phyloP scores from a whole-genome alignment of 805 yeast genomes.

The Metschnikowia corniflorae region DNA sequence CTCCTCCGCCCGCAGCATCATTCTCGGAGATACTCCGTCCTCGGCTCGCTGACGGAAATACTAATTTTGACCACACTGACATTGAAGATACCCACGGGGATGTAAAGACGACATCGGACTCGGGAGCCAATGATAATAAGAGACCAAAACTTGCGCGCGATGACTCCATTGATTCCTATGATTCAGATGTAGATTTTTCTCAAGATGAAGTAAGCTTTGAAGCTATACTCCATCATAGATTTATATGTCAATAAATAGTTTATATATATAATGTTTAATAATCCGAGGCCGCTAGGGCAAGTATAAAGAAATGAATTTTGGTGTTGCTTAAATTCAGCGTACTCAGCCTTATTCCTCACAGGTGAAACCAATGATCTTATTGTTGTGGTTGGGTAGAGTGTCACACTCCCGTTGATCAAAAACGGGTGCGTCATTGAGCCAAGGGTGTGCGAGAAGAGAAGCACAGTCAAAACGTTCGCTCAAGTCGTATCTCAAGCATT shows the following conservation, averaged over 20 bases:
- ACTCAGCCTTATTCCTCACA: constrained; percentile 20
- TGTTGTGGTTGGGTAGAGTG: constrained; percentile 23
- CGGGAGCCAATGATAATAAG: too few relatives aligned
- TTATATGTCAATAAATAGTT: constrained; percentile 6
- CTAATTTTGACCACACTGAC: too few relatives aligned
- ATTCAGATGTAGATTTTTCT: constrained; percentile 9
- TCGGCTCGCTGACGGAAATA: too few relatives aligned
- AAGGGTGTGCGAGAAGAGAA: constrained; percentile 50
- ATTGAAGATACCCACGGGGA: too few relatives aligned
- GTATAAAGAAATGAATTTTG: too few relatives aligned
- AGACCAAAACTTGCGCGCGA: neutral
- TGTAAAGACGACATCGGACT: too few relatives aligned
- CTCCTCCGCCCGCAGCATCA: too few relatives aligned
- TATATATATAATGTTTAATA: neutral
- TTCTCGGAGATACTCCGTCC: too few relatives aligned
- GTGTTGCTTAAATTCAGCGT: too few relatives aligned
- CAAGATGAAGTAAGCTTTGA: constrained; percentile 10
- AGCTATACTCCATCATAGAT: constrained; percentile 15
- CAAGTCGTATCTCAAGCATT: constrained; percentile 50
- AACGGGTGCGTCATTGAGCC: constrained; percentile 30
- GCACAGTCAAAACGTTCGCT: constrained; percentile 52
- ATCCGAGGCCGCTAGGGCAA: constrained; percentile 5
- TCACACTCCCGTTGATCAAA: constrained; percentile 18
- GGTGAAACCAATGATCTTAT: constrained; percentile 31
- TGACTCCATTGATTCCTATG: constrained; percentile 11